phyloP scores from a whole-genome alignment of 495 filamentous ascomycete species.

The Copromyces sp. region DNA sequence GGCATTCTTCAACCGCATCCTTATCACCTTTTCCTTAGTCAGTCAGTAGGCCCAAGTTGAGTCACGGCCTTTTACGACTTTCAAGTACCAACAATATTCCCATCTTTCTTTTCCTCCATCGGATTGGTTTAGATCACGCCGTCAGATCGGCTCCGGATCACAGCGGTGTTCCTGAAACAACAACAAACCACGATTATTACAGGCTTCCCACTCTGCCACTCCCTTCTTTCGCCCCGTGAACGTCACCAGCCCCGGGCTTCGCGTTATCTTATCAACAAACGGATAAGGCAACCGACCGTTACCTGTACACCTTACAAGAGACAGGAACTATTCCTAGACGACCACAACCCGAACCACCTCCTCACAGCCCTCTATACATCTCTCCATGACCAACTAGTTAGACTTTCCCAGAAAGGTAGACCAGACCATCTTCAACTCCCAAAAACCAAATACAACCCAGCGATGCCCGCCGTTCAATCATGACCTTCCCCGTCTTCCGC shows the following conservation, averaged over 20 bases:
- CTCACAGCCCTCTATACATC: not conserved
- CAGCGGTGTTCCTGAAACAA: not conserved
- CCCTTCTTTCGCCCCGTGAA: not conserved
- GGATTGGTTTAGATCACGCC: not conserved
- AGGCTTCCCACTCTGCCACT: not conserved
- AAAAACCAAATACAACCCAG: not conserved
- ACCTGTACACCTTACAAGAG: not conserved
- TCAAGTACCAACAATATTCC: not conserved
- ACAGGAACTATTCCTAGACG: not conserved
- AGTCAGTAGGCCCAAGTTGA: not conserved
- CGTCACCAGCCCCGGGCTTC: not conserved
- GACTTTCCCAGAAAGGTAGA: not conserved
- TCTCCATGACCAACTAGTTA: not conserved
- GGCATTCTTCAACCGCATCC: not conserved
- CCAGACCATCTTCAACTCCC: not conserved
- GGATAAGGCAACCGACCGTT: not conserved
- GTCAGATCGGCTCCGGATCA: not conserved
- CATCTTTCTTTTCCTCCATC: not conserved
- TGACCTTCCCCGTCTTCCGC: not conserved
- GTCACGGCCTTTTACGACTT: not conserved
- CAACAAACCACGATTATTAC: not conserved
- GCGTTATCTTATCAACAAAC: not conserved
- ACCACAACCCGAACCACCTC: not conserved
- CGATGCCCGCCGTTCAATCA: not conserved
- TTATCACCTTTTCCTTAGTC: not conserved